Evolutionary conservation across 495 filamentous ascomycete genomes (phyloP), one percentile per base, ranked within the genome.

Genomic region (Oidiodendron maius): DNA sequence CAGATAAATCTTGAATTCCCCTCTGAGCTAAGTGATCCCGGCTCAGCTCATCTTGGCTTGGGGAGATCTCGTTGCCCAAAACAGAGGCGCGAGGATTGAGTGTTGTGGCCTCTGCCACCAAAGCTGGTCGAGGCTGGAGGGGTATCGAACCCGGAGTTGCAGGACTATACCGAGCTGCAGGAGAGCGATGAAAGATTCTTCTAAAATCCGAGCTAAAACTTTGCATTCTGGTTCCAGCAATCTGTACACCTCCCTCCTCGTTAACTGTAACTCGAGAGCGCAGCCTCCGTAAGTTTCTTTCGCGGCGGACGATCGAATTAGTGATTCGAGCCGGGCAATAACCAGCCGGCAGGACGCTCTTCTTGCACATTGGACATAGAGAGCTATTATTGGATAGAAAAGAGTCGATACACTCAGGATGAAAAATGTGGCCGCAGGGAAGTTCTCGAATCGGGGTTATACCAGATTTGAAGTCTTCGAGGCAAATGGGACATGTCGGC

Each of bases 391-490:
- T 67, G 40, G 70, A 67, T 35, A 96, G 69, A 53, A 89, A 91
- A 10, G 76, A 69, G 60, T 96, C 89, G 55, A 97, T 87, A 62
- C 91, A 97, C 35, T 81, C 82, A 2, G 87, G 81, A 46, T 97
- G 89, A 66, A 89, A 97, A 47, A 96, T 90, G 60, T 97, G 91
- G 0, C 84, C 77, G 54, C 91, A 97, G 0, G 86, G 82, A 3
- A 96, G 71, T 62, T 94, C 87, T 30, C 89, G 84, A 50, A 96
- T 86, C 18, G 75, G 75, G 0, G 89, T 83, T 13, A 61, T 58
- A 8, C 74, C 72, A 15, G 82, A 76, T 20, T 80, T 72, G 61
- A 86, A 97, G 49, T 87, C 77, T 16, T 93, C 87, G 2, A 95
- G 75, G 57, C 91, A 97, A 48, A 96, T 95, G 4, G 82, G 75